Base-by-base conservation (phyloP, 2,329 filamentous ascomycete genomes). In the Ceratocystis diversiconidia region DNA sequence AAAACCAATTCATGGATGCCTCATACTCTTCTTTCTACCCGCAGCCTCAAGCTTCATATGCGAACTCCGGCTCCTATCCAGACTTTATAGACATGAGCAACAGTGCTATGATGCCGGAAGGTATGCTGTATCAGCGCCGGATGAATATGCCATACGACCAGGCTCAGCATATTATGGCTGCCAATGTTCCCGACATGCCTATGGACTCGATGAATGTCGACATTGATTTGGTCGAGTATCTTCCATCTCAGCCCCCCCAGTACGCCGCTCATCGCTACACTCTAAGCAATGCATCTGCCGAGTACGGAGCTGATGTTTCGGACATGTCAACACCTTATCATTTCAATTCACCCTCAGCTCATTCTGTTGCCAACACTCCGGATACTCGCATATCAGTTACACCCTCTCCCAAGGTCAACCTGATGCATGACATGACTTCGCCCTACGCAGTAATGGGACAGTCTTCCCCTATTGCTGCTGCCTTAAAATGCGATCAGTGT, bases 311-410 rank as follows among this genome's bases (percentile, higher is more conserved):
- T n/a, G 70, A 75, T 61, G 72, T 74, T 36, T 76, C 76, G 2
- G 75, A 79, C 62, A 73, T 74, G 55, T 79, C 77, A 1, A 78
- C 78, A 2, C 77, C 77, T 4, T 73, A 75, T 17, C 74, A 72
- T 22, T 32, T 12, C 73, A 59, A 59, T 30, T 59, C 55, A 5
- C 55, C 55, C 15, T 74, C 6, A 72, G 75, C 74, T 2, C 71
- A 73, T 0, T 78, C 77, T 2, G 74, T 74, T 5, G 72, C 78
- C 48, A 78, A 76, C 65, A 80, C 79, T 2, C 79, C 79, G 15
- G 78, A 78, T 43, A 80, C 79, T 7, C 76, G 77, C 57, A 70
- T 79, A 1, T 73, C 74, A 15, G 74, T 75, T 55, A 78, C 74
- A 0, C 74, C 75, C 1, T 77, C 78, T 17, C 76, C 78, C 1